Conservation (phyloP, 2,329 filamentous ascomycete genomes). For the Ceratocystis ficicola region DNA sequence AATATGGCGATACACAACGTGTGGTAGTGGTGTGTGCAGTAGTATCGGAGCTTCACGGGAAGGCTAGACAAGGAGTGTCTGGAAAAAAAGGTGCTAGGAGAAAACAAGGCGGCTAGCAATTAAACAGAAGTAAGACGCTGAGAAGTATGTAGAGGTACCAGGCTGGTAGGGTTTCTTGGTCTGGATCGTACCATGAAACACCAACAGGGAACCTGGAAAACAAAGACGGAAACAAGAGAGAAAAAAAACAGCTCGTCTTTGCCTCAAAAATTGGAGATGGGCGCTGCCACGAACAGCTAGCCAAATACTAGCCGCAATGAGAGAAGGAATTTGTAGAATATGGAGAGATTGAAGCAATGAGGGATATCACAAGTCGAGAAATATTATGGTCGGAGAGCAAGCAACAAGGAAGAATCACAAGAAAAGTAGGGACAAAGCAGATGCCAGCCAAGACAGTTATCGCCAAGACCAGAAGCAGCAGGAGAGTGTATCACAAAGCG, state of each 20-base stretch:
- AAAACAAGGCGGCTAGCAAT: background rate
- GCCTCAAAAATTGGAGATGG: background rate
- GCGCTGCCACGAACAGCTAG: background rate
- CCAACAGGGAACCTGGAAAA: background rate
- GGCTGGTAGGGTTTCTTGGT: background rate
- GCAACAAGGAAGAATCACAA: background rate
- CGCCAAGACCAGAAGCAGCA: background rate
- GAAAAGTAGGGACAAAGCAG: background rate
- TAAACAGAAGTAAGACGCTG: conserved; percentile 13
- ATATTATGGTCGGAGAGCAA: background rate
- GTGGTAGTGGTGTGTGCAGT: background rate
- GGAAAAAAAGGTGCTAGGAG: background rate
- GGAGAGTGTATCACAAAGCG: background rate
- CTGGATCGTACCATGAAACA: conserved; percentile 8
- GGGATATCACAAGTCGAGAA: background rate
- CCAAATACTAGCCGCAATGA: background rate
- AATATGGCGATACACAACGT: background rate
- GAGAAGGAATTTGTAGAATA: conserved; percentile 1
- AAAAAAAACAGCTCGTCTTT: conserved; percentile 9
- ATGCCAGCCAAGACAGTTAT: background rate
- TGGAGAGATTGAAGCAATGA: background rate
- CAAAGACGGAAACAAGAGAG: conserved; percentile 1
- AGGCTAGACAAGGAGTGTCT: background rate
- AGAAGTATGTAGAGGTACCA: background rate
- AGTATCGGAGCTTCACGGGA: background rate